These are phyloP conservation scores for Arabidopsis suecica DNA, from an alignment of 345 rosid genomes.

Conservation along the genomic window DNA sequence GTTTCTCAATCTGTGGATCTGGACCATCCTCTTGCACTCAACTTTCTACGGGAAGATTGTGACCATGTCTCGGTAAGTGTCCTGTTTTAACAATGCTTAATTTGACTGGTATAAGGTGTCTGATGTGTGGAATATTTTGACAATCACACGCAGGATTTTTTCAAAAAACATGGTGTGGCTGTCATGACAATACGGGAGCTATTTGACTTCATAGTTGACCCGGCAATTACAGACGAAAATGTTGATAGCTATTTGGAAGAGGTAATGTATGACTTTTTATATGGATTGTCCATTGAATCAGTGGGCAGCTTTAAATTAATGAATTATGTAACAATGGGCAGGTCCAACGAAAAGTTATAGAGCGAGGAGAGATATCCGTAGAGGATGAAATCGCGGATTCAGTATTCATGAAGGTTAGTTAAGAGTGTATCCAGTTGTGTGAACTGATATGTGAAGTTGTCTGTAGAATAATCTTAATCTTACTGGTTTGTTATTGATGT, in stretches of 20 bases:
- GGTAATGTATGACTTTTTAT: conserved; percentile 46
- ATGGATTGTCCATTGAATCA: background rate
- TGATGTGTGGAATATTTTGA: conserved; percentile 3
- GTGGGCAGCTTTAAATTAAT: background rate
- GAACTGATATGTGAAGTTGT: background rate
- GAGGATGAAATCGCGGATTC: conserved; percentile 97
- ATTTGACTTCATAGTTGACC: conserved; percentile 93
- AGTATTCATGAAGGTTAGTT: conserved; percentile 85
- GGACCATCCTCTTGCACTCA: conserved; percentile 93
- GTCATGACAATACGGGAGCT: conserved; percentile 94
- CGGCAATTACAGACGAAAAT: conserved; percentile 75
- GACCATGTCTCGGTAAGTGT: conserved; percentile 87
- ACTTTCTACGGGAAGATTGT: conserved; percentile 93
- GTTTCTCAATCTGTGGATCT: conserved; percentile 97
- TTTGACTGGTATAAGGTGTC: background rate
- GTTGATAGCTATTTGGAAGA: conserved; percentile 87
- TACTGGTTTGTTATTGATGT: conserved; percentile 8
- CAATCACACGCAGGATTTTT: conserved; percentile 69
- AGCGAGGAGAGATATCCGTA: conserved; percentile 68
- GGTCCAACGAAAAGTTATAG: conserved; percentile 76
- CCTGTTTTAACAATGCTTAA: background rate
- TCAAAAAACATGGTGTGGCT: conserved; percentile 88
- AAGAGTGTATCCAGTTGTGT: background rate
- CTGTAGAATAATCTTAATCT: background rate
- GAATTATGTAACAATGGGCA: conserved; percentile 33